phyloP scores from a whole-genome alignment of 768 basidiomycete species.

The Lactarius sp. region DNA sequence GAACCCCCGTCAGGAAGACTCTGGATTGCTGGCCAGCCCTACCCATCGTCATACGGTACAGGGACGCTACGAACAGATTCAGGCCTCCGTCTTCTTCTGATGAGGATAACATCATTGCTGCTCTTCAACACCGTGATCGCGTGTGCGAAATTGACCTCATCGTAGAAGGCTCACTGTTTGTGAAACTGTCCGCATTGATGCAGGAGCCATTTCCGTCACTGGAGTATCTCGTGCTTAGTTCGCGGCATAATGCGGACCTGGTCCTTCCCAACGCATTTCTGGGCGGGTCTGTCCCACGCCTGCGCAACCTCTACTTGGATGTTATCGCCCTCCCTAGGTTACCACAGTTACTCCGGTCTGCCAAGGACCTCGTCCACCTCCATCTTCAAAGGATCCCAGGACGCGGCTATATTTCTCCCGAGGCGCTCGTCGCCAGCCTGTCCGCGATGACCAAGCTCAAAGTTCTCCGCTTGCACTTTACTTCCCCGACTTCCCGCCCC shows the following conservation, averaged over 20 bases:
- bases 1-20: neutral
- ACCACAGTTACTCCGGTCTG: neutral
- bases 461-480: neutral
- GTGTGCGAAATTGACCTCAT: conserved; percentile 1
- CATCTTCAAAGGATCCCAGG: neutral
- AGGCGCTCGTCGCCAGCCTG: neutral
- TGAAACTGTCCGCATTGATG: neutral
- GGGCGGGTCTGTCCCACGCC: neutral
- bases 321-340: neutral
- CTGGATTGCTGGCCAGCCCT: conserved; percentile 4
- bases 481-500: neutral
- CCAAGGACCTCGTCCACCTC: conserved; percentile 2
- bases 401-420: neutral
- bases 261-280: conserved; percentile 1
- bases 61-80: neutral
- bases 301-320: neutral
- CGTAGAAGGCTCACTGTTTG: neutral
- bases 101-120: neutral
- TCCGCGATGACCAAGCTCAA: neutral
- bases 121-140: conserved; percentile 7
- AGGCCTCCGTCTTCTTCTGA: neutral
- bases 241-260: neutral
- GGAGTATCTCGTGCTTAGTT: neutral
- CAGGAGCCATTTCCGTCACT: neutral
- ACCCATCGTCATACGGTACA: neutral